These are phyloP conservation scores for Alternaria sp. DNA, from an alignment of 2,329 filamentous ascomycete genomes.

Conservation along the genomic window DNA sequence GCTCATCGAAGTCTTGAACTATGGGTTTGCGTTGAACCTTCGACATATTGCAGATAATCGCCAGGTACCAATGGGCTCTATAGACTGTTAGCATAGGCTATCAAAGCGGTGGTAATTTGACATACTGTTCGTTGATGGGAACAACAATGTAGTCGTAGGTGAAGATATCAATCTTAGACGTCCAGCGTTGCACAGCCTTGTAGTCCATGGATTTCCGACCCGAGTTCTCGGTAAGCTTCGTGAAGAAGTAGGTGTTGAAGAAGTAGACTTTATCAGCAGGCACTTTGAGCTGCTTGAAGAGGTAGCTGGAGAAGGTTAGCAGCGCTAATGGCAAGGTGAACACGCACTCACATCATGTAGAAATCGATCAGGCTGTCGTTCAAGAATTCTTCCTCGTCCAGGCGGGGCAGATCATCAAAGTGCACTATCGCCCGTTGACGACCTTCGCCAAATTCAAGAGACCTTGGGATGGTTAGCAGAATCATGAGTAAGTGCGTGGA, in stretches of 20 bases:
- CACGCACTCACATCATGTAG: slow-evolving; percentile 66
- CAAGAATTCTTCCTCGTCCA: slow-evolving; percentile 84
- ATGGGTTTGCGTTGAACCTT: slow-evolving; percentile 57
- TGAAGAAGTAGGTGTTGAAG: slow-evolving; percentile 93
- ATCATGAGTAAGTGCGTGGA: not conserved
- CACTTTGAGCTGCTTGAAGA: slow-evolving; percentile 45
- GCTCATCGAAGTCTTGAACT: slow-evolving; percentile 14
- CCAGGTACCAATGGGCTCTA: slow-evolving; percentile 83
- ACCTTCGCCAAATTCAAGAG: slow-evolving; percentile 68
- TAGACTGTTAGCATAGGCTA: slow-evolving; percentile 3
- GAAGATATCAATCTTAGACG: slow-evolving; percentile 82
- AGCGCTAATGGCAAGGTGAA: not conserved
- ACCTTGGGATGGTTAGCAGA: slow-evolving; percentile 39
- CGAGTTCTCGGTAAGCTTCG: slow-evolving; percentile 68
- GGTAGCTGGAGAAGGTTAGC: slow-evolving; percentile 23
- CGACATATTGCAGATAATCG: slow-evolving; percentile 89
- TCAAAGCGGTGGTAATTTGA: not conserved
- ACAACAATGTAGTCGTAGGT: slow-evolving; percentile 87
- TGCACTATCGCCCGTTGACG: slow-evolving; percentile 70
- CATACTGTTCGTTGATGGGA: slow-evolving; percentile 78
- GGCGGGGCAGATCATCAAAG: slow-evolving; percentile 72
- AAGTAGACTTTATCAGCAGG: slow-evolving; percentile 75
- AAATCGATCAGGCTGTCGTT: slow-evolving; percentile 95
- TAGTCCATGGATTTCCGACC: slow-evolving; percentile 73
- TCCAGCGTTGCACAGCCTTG: slow-evolving; percentile 85